These are phyloP conservation scores for Aureobasidium sp. DNA, from an alignment of 2,329 filamentous ascomycete genomes.

Conservation along the genomic window DNA sequence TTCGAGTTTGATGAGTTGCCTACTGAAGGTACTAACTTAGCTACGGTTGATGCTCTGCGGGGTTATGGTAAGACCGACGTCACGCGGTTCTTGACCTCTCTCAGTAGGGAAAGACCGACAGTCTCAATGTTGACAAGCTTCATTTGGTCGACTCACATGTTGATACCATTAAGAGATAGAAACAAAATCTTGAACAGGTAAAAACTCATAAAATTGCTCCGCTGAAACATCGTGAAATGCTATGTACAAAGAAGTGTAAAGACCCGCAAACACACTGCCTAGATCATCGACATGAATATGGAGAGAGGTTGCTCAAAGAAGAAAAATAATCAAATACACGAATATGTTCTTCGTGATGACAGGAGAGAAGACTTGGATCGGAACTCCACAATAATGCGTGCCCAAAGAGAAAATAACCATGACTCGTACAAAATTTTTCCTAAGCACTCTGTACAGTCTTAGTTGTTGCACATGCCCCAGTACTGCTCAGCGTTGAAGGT, in stretches of 20 bases:
- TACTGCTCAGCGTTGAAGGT: constrained; percentile 68
- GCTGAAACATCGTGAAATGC: not conserved
- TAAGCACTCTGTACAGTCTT: constrained; percentile 11
- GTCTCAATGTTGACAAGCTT: not conserved
- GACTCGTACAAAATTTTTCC: constrained; percentile 13
- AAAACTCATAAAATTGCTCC: not conserved
- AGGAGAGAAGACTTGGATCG: not conserved
- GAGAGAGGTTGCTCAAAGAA: not conserved
- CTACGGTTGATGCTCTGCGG: not conserved
- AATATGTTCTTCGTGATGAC: not conserved
- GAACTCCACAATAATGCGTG: constrained; percentile 13
- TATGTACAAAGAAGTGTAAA: constrained; percentile 16
- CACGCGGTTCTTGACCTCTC: not conserved
- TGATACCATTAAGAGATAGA: not conserved
- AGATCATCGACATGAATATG: constrained; percentile 3
- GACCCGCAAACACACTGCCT: constrained; percentile 4
- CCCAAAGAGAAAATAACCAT: constrained; percentile 11
- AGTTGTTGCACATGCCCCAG: constrained; percentile 51
- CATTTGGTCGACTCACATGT: not conserved
- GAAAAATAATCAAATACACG: constrained; percentile 1
- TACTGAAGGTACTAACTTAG: no score
- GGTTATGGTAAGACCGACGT: not conserved
- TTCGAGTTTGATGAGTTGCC: not conserved
- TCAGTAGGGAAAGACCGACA: not conserved
- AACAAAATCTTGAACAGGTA: not conserved